A percentile compares a stretch with the other conserved stretches of the same genome.
phyloP scores from a whole-genome alignment of 768 basidiomycete genomes.

The Russula abietina region DNA sequence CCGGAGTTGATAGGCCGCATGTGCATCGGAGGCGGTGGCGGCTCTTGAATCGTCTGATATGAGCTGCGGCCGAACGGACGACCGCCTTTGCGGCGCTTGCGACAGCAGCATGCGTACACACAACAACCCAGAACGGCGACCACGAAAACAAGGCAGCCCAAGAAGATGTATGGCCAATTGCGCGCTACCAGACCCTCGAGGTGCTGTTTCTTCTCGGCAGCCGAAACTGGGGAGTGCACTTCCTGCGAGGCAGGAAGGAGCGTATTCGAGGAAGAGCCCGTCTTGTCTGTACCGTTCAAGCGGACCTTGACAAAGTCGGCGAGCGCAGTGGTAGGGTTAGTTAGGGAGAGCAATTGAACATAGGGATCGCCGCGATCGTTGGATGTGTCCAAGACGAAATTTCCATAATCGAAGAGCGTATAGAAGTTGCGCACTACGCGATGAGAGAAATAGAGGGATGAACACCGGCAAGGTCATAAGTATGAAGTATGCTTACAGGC shows the following conservation, averaged over 20 bases:
- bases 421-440: slow-evolving; percentile 67
- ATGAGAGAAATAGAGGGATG: slow-evolving; percentile 8
- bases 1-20: slow-evolving; percentile 26
- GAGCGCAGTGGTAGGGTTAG: slow-evolving; percentile 46
- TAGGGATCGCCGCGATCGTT: slow-evolving; percentile 51
- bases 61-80: slow-evolving; percentile 24
- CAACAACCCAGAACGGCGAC: slow-evolving; percentile 42
- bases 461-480: neutral
- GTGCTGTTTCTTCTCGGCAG: slow-evolving; percentile 57
- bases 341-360: slow-evolving; percentile 62
- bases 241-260: slow-evolving; percentile 55
- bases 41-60: slow-evolving; percentile 32
- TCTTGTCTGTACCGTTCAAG: slow-evolving; percentile 52
- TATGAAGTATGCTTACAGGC: slow-evolving; percentile 47
- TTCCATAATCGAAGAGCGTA: slow-evolving; percentile 64
- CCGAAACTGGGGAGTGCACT: slow-evolving; percentile 59
- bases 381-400: slow-evolving; percentile 49
- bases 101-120: slow-evolving; percentile 57
- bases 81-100: slow-evolving; percentile 25
- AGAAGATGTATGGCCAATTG: slow-evolving; percentile 68
- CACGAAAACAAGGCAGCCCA: slow-evolving; percentile 51
- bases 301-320: slow-evolving; percentile 63
- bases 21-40: slow-evolving; percentile 31
- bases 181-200: slow-evolving; percentile 59
- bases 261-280: slow-evolving; percentile 46